Base-by-base conservation (phyloP, 2,329 filamentous ascomycete genomes). In the Taxawa tesnikishii region DNA sequence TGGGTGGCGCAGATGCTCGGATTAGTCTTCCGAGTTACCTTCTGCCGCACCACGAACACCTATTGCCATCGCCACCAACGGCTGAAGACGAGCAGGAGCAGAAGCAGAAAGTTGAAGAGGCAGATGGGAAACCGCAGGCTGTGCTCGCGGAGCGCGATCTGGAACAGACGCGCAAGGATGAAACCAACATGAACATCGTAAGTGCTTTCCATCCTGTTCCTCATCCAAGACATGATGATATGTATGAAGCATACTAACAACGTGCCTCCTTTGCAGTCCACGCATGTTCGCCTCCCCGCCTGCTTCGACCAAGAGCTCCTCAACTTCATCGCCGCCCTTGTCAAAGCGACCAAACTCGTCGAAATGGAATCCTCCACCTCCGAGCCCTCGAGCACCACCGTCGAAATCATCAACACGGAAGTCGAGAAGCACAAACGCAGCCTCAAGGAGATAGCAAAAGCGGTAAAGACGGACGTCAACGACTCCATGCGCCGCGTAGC, bases 281-380 rank as follows among this genome's bases (percentile, higher is more conserved):
- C 62, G 1, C 66, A 70, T 36, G 64, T 54, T 4, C 58, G 60
- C 26, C 48, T 71, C 2, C 68, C 68, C 0, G 62, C 63, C 2
- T 48, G 53, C 3, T 66, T 70, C 37, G 58, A 68, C 36, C 66
- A 70, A 38, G 58, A 61, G 13, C 51, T 71, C 4, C 59, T 72
- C 31, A 62, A 68, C 41, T 71, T 69, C 45, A 51, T 63, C n/a
- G 66, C 67, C 2, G 65, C 67, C 1, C 50, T 70, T 1, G 59
- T 70, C n/a, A 72, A 71, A 43, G 67, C 67, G 1, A 69, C 61
- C n/a, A 71, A 71, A 39, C 57, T 71, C 23, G 65, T 70, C 28
- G 67, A 71, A 41, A 40, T 51, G 35, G 44, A 54, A 32, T n/a
- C n/a, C n/a, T n/a, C n/a, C n/a, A n/a, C n/a, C n/a, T n/a, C n/a